Evolutionary conservation across 805 yeast genomes (phyloP), one percentile per base, ranked within the genome.

Genomic region (Lipomyces kockii): DNA sequence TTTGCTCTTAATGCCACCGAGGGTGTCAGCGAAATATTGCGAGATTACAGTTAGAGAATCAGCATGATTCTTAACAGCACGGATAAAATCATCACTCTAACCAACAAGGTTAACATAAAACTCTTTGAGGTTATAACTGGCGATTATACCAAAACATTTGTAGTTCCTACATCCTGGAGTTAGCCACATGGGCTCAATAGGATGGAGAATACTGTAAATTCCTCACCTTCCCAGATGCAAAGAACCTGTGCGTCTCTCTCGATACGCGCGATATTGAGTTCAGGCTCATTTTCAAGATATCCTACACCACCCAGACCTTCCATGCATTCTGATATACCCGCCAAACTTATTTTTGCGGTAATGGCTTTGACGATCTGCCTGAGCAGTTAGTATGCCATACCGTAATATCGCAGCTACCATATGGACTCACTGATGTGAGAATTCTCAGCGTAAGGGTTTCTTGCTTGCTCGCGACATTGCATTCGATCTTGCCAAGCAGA

Each of bases 301-400:
- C 78, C 78, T 0, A 73, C 73, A 4, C 78, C 78, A 27, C 78
- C 78, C 14, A 76, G 63, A 11, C 76, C 76, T 57, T 76, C 78
- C 78, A 76, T 76, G 58, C 79, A 76, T 59, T 76, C 78, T 1
- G 75, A 73, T 20, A 76, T 68, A 2, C 77, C 77, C 12, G 68
- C 63, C 8, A 74, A 61, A 39, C 78, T 62, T 14, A 62, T 57
- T 58, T 76, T 76, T 17, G 77, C 75, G 4, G 69, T 63, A 25
- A 68, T 55, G 1, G 76, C 74, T 61, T 76, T 76, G 55, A 75
- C 58, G 11, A 65, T 53, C 68, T 65, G 25, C 20, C 20, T 2
- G 14, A 29, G 27, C 37, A 9, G 11, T 27, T 27, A 35, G 39
- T 11, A 35, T 35, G 1, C 27, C 27, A 25, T 25, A 25, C 27